These are phyloP conservation scores for Shiraia sp. DNA, from an alignment of 2,329 filamentous ascomycete species.

Conservation along the genomic window DNA sequence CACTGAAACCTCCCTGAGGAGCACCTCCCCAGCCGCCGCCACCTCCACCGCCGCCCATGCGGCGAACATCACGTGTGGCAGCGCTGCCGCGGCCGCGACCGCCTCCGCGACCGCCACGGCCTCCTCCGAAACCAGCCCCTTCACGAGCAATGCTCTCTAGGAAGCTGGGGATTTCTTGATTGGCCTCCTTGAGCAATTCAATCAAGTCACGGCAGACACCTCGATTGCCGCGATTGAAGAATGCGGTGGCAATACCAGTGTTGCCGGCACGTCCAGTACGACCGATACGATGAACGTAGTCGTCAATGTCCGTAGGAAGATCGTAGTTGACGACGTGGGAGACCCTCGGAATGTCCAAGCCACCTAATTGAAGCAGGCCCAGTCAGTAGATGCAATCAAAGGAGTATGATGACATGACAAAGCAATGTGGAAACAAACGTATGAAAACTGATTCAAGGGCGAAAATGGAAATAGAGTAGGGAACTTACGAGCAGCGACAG, in stretches of 20 bases:
- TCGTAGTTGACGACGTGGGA: constrained; percentile 99
- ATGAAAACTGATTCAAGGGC: constrained; percentile 1
- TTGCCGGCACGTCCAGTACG: constrained; percentile 99
- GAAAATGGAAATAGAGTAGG: not conserved
- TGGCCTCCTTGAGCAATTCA: constrained; percentile 97
- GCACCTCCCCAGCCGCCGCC: constrained; percentile 50
- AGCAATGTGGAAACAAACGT: no score
- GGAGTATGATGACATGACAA: not conserved
- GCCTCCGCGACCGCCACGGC: constrained; percentile 64
- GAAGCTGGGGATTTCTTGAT: constrained; percentile 93
- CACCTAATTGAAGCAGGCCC: no score
- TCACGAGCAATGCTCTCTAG: constrained; percentile 97
- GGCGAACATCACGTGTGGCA: constrained; percentile 86
- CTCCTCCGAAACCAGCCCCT: constrained; percentile 77
- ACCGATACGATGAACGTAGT: constrained; percentile 99
- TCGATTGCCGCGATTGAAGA: constrained; percentile 99
- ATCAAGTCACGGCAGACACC: constrained; percentile 95
- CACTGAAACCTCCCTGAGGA: constrained; percentile 34
- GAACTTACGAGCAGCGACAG: constrained; percentile 75
- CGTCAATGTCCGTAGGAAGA: constrained; percentile 96
- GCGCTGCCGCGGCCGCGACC: constrained; percentile 71
- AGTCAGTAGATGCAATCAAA: no score
- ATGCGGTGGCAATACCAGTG: constrained; percentile 96
- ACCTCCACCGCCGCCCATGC: constrained; percentile 53
- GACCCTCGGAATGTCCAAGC: constrained; percentile 93